Base-by-base conservation (phyloP, 306 rosid species). In the Malus fusca region DNA sequence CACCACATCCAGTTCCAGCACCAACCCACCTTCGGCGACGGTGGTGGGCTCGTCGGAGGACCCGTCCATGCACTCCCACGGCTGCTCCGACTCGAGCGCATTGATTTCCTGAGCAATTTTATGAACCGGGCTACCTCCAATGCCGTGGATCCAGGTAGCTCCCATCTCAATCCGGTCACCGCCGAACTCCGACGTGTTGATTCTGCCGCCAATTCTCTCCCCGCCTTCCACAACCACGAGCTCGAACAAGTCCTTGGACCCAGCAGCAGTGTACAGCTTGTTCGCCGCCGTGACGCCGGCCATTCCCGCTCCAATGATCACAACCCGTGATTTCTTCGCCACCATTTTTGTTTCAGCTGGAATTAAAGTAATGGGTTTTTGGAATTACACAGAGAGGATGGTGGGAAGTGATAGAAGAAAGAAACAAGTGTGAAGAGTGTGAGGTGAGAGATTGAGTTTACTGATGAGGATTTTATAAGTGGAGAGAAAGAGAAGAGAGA, bases 121-220 rank as follows among this genome's bases (percentile, higher is more conserved):
- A 83, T 92, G 85, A 75, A 95, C 76, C 35, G 99, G 99, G 71
- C 99, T 95, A 28, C 89, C 95, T 10, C 84, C 90, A 86, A 89
- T 95, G 76, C 99, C 99, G 71, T 95, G 99, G 90, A 95, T 95
- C 99, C 99, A 95, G 51, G 99, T 95, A 66, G 99, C 99, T 26
- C 99, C 99, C 96, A 92, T 88, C 90, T 95, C 99, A 69, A 95
- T 88, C 37, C 82, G 75, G 88, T 90, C 96, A 66, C 99, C 97
- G 68, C 96, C 96, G 71, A 95, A 95, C 86, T 92, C 97, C 0
- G 88, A 86, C 33, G 97, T 88, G 91, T 84, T 90, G 74, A 95
- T 90, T 88, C 99, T 89, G 59, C 99, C 99, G 3, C 99, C 99
- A 74, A 95, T 82, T 75, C 99, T 85, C 5, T 75, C 74, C 75